Base-by-base conservation (phyloP, 2,329 filamentous ascomycete species). In the Nemania sp. region DNA sequence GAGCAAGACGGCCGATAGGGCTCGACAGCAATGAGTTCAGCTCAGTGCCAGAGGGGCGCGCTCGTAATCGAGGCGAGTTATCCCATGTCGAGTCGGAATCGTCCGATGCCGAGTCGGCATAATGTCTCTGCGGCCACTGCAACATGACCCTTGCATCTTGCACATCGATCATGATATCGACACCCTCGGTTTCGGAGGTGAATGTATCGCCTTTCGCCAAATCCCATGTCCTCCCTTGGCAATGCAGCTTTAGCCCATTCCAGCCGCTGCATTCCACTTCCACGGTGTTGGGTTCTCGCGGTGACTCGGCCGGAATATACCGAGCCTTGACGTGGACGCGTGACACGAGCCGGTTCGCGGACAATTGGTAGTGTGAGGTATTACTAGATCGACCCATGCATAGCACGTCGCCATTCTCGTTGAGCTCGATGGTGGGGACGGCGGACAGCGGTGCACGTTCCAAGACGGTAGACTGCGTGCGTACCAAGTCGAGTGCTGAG, bases 201-300 rank as follows among this genome's bases (percentile, higher is more conserved):
- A 97, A 97, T 44, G 84, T 89, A 69, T 96, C 91, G 15, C 89
- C 91, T 75, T 96, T 97, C 60, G 79, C 80, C 66, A 99, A 74
- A 62, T 96, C 90, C 78, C 90, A 93, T 3, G 90, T 88, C 62
- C 87, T 86, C 52, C 91, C 91, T 73, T 93, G 88, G 76, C 91
- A 97, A 74, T 96, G 91, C 63, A 99, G 75, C 76, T 91, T 96
- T 61, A 94, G 80, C 14, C 94, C 94, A 71, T 99, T 99, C 93
- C 93, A 97, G 19, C 94, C 94, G 66, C 89, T 83, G 77, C 94
- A 99, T 66, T 90, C 81, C 64, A 99, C 88, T 72, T 96, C 90
- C 41, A 99, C 83, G 71, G 85, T 87, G 70, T 89, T 90, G 58
- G 84, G 80, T 63, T 90, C 85, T 64, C 90, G 80, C 5, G 82